Evolutionary conservation across 2,329 filamentous ascomycete species (phyloP).

Genomic region (Alternaria hordeiaustralica): DNA sequence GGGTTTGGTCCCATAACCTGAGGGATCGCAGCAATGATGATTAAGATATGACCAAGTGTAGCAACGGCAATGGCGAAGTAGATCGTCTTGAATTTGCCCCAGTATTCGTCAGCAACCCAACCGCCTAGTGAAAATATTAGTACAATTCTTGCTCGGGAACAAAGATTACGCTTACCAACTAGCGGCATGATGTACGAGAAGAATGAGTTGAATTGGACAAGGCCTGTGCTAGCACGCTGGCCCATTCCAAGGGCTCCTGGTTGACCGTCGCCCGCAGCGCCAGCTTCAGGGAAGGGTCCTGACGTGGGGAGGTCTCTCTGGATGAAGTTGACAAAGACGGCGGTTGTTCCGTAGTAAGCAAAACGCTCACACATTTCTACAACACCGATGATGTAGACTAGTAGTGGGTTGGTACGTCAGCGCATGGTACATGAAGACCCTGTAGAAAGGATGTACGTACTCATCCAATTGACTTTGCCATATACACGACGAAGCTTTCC

Average conservation of each 20-base stretch:
- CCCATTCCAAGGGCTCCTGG: constrained; percentile 38
- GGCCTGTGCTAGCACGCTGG: constrained; percentile 33
- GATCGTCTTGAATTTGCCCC: constrained; percentile 66
- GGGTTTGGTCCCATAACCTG: constrained; percentile 47
- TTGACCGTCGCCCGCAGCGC: constrained; percentile 45
- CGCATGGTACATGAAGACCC: not conserved
- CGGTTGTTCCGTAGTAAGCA: constrained; percentile 41
- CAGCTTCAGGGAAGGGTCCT: constrained; percentile 57
- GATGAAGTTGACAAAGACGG: constrained; percentile 40
- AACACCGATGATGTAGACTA: constrained; percentile 36
- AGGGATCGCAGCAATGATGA: constrained; percentile 60
- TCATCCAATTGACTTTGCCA: constrained; percentile 40
- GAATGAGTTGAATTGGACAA: constrained; percentile 30
- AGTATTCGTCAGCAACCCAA: constrained; percentile 64
- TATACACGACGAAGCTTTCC: constrained; percentile 38
- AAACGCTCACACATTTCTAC: constrained; percentile 42
- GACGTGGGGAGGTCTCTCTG: constrained; percentile 55
- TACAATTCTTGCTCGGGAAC: not conserved
- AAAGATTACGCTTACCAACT: constrained; percentile 24
- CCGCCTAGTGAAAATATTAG: constrained; percentile 59
- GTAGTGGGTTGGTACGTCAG: not conserved
- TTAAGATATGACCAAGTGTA: constrained; percentile 60
- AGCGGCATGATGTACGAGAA: constrained; percentile 36
- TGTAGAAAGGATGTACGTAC: not conserved
- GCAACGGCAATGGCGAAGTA: constrained; percentile 63